Conservation (phyloP, 306 rosid genomes). For the Prosopis cineraria region DNA sequence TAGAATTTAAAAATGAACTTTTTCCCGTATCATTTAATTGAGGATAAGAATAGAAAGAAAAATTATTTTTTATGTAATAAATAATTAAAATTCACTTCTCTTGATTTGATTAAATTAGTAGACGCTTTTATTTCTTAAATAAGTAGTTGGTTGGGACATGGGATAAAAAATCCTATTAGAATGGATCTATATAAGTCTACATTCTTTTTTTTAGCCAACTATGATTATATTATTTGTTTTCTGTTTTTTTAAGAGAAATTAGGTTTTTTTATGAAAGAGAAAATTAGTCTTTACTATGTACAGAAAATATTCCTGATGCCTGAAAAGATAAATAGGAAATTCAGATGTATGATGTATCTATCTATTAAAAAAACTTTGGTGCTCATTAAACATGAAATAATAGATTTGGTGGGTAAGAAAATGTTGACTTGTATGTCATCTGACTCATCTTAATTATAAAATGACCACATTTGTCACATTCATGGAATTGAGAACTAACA, state of each 20-base stretch:
- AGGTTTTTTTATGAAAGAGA: no score
- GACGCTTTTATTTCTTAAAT: not conserved
- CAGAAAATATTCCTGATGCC: not conserved
- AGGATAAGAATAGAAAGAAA: no score
- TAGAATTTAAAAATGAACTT: no score
- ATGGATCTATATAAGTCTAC: no score
- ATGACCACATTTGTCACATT: not conserved
- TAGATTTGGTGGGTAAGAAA: not conserved
- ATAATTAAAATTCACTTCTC: not conserved
- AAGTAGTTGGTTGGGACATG: no score
- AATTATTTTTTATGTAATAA: not conserved
- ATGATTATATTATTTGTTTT: no score
- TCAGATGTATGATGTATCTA: not conserved
- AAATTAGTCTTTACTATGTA: no score
- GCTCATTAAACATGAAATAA: not conserved
- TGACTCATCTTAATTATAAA: not conserved
- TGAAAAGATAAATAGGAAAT: not conserved
- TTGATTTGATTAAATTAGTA: not conserved
- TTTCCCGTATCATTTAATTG: no score
- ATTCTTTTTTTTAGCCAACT: no score
- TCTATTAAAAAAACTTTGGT: not conserved
- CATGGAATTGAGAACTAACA: not conserved
- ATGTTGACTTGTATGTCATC: slow-evolving; percentile 6
- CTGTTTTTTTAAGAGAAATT: no score
- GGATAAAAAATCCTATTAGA: no score